Percentiles rank a stretch among this genome's conserved stretches.
Evolutionary conservation across 768 basidiomycete species (phyloP).

Genomic region (Udeniomyces megalosporus): DNA sequence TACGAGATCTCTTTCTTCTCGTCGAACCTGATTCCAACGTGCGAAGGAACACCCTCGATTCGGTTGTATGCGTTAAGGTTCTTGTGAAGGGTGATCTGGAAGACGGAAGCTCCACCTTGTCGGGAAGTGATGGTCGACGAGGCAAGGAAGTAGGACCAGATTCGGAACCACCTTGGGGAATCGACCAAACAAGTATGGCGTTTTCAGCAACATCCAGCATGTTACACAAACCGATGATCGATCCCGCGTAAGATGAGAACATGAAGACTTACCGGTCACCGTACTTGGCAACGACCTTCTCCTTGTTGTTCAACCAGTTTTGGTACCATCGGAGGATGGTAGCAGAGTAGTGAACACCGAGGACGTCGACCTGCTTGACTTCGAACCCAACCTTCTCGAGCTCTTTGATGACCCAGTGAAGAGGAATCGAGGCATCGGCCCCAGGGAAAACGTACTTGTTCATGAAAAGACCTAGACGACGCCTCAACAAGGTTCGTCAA

Average conservation of each 20-base stretch:
- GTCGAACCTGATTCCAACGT: slow-evolving; percentile 27
- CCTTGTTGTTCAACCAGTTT: slow-evolving; percentile 91
- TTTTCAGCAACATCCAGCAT: too few species aligned
- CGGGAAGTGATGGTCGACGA: slow-evolving; percentile 57
- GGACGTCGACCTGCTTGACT: slow-evolving; percentile 87
- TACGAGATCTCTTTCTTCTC: slow-evolving; percentile 14
- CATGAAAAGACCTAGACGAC: slow-evolving; percentile 19
- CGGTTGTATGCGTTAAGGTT: slow-evolving; percentile 93
- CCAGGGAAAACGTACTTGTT: slow-evolving; percentile 84
- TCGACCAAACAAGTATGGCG: too few species aligned
- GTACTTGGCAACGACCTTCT: slow-evolving; percentile 72
- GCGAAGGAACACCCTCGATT: slow-evolving; percentile 64
- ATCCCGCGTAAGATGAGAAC: neutral
- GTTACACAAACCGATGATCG: too few species aligned
- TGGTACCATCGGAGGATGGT: slow-evolving; percentile 73
- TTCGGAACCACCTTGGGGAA: slow-evolving; percentile 74
- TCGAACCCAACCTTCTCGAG: slow-evolving; percentile 82
- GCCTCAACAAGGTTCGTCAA: neutral
- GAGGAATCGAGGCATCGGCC: slow-evolving; percentile 87
- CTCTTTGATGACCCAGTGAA: slow-evolving; percentile 77
- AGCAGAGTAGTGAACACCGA: slow-evolving; percentile 93
- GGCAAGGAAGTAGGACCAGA: slow-evolving; percentile 96
- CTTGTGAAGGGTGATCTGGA: slow-evolving; percentile 96
- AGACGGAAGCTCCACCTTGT: slow-evolving; percentile 79
- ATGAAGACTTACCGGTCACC: slow-evolving; percentile 44